Evolutionary conservation across 768 basidiomycete species (phyloP).

Genomic region (Mycena floridula): DNA sequence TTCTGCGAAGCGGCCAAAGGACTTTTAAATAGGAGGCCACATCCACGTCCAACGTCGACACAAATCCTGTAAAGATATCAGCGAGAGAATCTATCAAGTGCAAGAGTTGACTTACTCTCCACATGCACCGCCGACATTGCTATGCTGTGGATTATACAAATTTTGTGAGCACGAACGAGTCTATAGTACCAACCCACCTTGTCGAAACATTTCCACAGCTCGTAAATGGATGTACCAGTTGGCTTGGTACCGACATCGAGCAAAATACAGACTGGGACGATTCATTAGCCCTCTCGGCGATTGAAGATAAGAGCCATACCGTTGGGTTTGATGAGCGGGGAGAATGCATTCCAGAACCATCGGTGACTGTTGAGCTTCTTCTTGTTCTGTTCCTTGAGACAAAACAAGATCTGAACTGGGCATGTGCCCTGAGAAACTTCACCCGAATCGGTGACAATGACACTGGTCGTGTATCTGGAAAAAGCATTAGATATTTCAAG

Average conservation of each 20-base stretch:
- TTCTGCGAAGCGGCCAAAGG: conserved; percentile 92
- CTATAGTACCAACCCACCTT: no score
- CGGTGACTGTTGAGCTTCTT: conserved; percentile 95
- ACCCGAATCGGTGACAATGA: conserved; percentile 71
- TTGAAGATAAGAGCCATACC: conserved; percentile 31
- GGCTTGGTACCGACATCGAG: conserved; percentile 97
- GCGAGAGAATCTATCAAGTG: neutral
- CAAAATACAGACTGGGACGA: conserved; percentile 67
- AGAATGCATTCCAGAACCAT: conserved; percentile 98
- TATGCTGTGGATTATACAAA: no score
- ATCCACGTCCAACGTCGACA: conserved; percentile 73
- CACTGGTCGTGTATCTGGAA: conserved; percentile 65
- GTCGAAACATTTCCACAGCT: conserved; percentile 96
- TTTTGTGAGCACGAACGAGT: no score
- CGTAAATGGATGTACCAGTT: conserved; percentile 90
- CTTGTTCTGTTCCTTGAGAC: conserved; percentile 93
- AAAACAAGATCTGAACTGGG: conserved; percentile 85
- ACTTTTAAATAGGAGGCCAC: conserved; percentile 62
- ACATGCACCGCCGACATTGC: conserved; percentile 89
- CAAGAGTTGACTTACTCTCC: conserved; percentile 59
- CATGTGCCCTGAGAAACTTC: conserved; percentile 74
- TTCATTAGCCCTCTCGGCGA: conserved; percentile 2
- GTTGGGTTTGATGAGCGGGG: conserved; percentile 80
- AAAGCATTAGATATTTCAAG: conserved; percentile 5
- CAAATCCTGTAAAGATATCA: conserved; percentile 49